Percentiles rank a stretch among this genome's conserved stretches.
Conservation (phyloP, 805 yeast genomes). For the Debaryomyces prosopidis region DNA sequence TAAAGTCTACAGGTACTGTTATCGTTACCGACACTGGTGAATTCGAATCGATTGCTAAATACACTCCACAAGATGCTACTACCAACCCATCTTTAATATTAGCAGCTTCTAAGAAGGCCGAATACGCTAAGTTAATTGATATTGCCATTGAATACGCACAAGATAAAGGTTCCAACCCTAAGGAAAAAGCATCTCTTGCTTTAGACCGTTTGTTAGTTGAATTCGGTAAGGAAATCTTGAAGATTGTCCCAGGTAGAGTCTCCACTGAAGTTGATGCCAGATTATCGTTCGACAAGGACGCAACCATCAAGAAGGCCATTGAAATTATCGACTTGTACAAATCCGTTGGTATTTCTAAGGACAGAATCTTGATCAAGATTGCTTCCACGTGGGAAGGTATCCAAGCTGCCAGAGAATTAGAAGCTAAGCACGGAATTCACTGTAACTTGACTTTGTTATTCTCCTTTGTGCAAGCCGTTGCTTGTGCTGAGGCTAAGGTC, state of each 20-base stretch:
- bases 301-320: constrained; percentile 90
- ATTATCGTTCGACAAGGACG: constrained; percentile 93
- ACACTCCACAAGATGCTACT: constrained; percentile 98
- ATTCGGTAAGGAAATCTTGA: constrained; percentile 90
- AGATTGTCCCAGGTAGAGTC: constrained; percentile 97
- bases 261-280: constrained; percentile 99
- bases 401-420: constrained; percentile 96
- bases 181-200: constrained; percentile 77
- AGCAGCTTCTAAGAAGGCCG: constrained; percentile 90
- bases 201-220: constrained; percentile 92
- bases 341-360: constrained; percentile 81
- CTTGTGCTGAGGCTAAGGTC: constrained; percentile 96
- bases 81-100: constrained; percentile 97
- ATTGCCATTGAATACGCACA: constrained; percentile 82
- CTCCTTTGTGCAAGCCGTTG: constrained; percentile 97
- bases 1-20: constrained; percentile 92
- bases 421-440: constrained; percentile 87
- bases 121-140: constrained; percentile 87
- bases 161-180: constrained; percentile 53
- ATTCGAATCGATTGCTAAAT: constrained; percentile 95
- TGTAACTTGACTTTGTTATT: constrained; percentile 92
- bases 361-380: constrained; percentile 89
- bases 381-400: constrained; percentile 99
- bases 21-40: constrained; percentile 99
- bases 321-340: constrained; percentile 87